phyloP scores from a whole-genome alignment of 2,329 filamentous ascomycete species.

The Endoconidiophora laricicola region DNA sequence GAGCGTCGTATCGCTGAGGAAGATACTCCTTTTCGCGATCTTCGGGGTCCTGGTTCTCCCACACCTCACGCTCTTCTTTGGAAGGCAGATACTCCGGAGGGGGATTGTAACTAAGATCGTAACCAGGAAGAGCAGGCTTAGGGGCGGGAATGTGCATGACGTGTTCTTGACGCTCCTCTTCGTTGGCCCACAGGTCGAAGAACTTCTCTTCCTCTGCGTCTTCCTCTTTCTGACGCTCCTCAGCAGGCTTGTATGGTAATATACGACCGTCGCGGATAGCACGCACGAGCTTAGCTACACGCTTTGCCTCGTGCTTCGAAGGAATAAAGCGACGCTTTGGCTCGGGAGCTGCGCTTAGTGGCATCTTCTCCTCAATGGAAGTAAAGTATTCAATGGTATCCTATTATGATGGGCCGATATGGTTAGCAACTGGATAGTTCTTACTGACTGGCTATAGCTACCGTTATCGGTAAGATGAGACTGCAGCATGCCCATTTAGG shows the following conservation, averaged over 20 bases:
- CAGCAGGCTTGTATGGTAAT: constrained; percentile 66
- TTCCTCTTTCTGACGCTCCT: constrained; percentile 50
- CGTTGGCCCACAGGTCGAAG: constrained; percentile 92
- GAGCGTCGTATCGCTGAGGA: constrained; percentile 62
- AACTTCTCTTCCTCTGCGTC: constrained; percentile 48
- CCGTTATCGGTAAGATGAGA: too few relatives aligned
- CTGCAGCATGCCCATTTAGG: too few relatives aligned
- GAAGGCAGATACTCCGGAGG: constrained; percentile 86
- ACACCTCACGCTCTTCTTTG: constrained; percentile 64
- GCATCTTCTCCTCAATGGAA: constrained; percentile 81
- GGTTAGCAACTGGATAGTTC: constrained; percentile 14
- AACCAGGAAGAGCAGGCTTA: constrained; percentile 81
- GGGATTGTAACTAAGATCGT: constrained; percentile 92
- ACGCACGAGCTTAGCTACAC: constrained; percentile 91
- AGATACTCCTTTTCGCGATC: constrained; percentile 82
- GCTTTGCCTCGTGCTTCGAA: constrained; percentile 91
- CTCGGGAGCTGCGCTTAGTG: constrained; percentile 82
- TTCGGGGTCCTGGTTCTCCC: constrained; percentile 76
- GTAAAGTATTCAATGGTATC: constrained; percentile 91
- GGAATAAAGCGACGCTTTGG: constrained; percentile 91
- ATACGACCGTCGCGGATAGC: constrained; percentile 92
- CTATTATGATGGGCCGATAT: constrained; percentile 20
- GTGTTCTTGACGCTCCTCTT: constrained; percentile 66
- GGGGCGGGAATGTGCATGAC: constrained; percentile 90
- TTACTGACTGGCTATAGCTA: too few relatives aligned